Base-by-base conservation (phyloP, 257 asterid species). In the Scutellaria baicalensis region DNA sequence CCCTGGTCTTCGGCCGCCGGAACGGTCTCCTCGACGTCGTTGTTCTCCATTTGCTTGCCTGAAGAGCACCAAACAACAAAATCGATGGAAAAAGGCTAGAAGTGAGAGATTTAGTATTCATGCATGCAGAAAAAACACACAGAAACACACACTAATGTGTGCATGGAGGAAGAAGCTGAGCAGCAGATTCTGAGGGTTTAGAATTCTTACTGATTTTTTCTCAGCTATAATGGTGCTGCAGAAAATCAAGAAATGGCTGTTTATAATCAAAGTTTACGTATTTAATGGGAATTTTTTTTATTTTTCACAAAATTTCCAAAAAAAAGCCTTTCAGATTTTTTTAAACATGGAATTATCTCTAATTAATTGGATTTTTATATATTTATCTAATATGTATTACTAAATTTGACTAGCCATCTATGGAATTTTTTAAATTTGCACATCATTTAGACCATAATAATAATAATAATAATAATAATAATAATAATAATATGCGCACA, bases 11-110 rank as follows among this genome's bases (percentile, higher is more conserved):
- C 66, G 12, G 42, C 71, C 38, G 21, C 52, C 8, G 38, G 36
- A 36, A 10, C 27, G 31, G 43, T 35, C 27, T 35, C 55, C 16
- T 17, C 44, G 44, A 33, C 49, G 54, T 8, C 23, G 13, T 21
- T 40, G 23, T 31, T 43, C 12, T 71, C 81, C 77, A 71, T 77
- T 27, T 31, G 43, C 8, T 12, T 13, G 36, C 33, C 79, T 75
- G 56, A 62, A 69, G 40, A 66, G 51, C 27, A 20, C 13, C 55
- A 45, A 45, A 21, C 9, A 9, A 10, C 38, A 62, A 50, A 16
- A 17, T 21, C 12, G 38, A 70, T 17, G 5, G 10, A 20, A 2
- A 33, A 42, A 39, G 33, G 38, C n/a, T 48, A 12, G 8, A 33
- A 33, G 45, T 38, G 21, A 8, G 40, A 8, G 1, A 39, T 38